phyloP scores from a whole-genome alignment of 2,329 filamentous ascomycete genomes.

The Alternaria consortialis region DNA sequence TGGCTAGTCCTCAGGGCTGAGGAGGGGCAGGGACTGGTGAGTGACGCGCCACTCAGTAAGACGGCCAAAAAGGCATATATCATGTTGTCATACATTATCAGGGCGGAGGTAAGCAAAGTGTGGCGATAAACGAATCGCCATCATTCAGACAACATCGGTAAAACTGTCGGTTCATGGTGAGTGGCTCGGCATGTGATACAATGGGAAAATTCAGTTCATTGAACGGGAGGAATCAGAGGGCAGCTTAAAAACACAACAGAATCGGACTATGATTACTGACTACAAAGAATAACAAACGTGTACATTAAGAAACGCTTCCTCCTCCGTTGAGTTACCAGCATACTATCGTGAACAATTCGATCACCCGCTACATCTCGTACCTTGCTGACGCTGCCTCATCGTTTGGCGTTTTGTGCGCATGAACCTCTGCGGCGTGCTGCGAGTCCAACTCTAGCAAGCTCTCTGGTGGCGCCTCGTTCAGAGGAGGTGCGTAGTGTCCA shows the following conservation, averaged over 20 bases:
- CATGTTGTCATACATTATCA: not conserved
- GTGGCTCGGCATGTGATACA: not conserved
- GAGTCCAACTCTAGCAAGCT: constrained; percentile 1
- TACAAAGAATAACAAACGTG: not conserved
- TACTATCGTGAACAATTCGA: not conserved
- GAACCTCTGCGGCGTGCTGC: not conserved
- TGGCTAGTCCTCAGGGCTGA: not conserved
- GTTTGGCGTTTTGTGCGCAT: not conserved
- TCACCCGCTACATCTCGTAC: not conserved
- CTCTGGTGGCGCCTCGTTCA: not conserved
- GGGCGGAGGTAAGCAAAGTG: not conserved
- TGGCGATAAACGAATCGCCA: not conserved
- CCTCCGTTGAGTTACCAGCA: fast-evolving
- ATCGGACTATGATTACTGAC: not conserved
- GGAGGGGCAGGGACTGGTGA: not conserved
- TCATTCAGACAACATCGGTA: not conserved
- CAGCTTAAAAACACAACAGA: not conserved
- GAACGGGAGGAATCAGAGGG: no score
- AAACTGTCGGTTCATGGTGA: not conserved
- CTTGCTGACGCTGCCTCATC: not conserved
- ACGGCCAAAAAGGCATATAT: not conserved
- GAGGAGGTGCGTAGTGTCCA: not conserved
- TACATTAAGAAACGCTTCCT: not conserved
- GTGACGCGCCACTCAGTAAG: not conserved
- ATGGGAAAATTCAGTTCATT: not conserved